These are phyloP conservation scores for Oryza glaberrima DNA, from an alignment of 176 grass and related monocot genomes.

Conservation along the genomic window DNA sequence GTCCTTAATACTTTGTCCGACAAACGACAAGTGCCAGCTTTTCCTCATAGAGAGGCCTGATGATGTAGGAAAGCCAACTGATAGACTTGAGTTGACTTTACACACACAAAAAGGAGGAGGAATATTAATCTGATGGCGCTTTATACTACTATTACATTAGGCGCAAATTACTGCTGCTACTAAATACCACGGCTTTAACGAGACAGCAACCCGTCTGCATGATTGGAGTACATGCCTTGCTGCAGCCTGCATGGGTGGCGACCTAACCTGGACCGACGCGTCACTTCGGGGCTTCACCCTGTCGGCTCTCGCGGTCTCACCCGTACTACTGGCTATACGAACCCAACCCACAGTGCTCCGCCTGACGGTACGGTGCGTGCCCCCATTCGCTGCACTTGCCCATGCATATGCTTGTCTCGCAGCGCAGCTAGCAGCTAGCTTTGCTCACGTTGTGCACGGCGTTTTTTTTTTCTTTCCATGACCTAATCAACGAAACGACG, in stretches of 20 bases:
- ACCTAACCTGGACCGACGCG: constrained; percentile 19
- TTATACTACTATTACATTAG: not conserved
- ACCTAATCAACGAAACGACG: not conserved
- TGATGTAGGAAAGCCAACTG: not conserved
- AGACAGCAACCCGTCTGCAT: not conserved
- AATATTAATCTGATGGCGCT: not conserved
- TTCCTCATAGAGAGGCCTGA: not conserved
- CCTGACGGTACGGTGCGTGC: not conserved
- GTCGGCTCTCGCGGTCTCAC: not conserved
- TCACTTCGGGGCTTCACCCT: not conserved
- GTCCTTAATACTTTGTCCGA: not conserved
- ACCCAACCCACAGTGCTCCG: not conserved
- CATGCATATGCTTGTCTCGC: no score
- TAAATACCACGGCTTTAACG: not conserved
- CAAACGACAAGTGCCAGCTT: constrained; percentile 40
- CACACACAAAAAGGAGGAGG: no score
- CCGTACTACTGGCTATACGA: not conserved
- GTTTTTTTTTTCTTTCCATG: not conserved
- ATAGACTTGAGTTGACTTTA: not conserved
- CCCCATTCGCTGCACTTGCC: constrained; percentile 17
- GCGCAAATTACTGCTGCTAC: not conserved
- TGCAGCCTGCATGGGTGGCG: not conserved
- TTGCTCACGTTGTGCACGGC: not conserved
- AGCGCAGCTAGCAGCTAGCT: no score
- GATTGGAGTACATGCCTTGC: not conserved